These are phyloP conservation scores for Euphrasia arctica DNA, from an alignment of 305 asterid genomes.

Conservation along the genomic window DNA sequence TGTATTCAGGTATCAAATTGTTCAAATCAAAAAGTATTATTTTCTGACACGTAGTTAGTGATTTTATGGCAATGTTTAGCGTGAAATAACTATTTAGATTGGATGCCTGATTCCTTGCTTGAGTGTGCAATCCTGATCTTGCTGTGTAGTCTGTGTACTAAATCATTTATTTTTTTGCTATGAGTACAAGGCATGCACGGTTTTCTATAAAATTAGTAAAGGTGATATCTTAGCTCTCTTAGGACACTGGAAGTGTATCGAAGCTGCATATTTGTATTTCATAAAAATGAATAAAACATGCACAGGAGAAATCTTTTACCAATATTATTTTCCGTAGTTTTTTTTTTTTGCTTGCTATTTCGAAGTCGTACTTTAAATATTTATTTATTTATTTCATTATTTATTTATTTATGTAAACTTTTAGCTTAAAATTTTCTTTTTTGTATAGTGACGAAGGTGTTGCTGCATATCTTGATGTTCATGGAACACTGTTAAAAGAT, in stretches of 20 bases:
- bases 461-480: slow-evolving; percentile 82
- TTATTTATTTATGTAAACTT: not conserved
- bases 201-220: not conserved
- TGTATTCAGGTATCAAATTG: slow-evolving; percentile 60
- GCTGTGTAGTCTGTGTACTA: not conserved
- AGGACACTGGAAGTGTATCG: slow-evolving; percentile 4
- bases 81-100: slow-evolving; percentile 3
- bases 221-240: not conserved
- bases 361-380: slow-evolving; percentile 11
- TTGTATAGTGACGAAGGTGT: slow-evolving; percentile 81
- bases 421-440: slow-evolving; percentile 9
- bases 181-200: not conserved
- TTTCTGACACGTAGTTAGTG: slow-evolving; percentile 7
- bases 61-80: not conserved
- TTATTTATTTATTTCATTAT: slow-evolving; percentile 5
- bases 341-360: not conserved
- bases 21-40: slow-evolving; percentile 7
- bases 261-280: not conserved
- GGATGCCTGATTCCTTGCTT: slow-evolving; percentile 9
- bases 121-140: not conserved
- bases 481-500: slow-evolving; percentile 62
- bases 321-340: not conserved
- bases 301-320: slow-evolving; percentile 2
- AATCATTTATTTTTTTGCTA: not conserved
- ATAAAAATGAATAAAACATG: slow-evolving; percentile 19